phyloP scores from a whole-genome alignment of 495 filamentous ascomycete genomes.

The Lophiostoma macrostomum region DNA sequence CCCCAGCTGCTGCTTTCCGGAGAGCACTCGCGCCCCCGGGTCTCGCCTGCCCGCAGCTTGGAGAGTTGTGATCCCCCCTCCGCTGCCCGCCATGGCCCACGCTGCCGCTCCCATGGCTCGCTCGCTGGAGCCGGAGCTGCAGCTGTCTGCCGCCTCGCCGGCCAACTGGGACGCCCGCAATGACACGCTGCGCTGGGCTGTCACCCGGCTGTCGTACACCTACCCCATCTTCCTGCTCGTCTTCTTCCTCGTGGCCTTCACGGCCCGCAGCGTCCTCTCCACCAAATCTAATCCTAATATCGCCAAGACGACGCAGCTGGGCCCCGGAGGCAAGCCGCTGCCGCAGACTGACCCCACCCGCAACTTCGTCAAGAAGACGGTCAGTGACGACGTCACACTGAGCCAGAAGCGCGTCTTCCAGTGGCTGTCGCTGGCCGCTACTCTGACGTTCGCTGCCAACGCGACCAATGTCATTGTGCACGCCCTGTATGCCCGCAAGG shows the following conservation, averaged over 20 bases:
- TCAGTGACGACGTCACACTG: conserved; percentile 53
- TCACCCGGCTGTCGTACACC: conserved; percentile 45
- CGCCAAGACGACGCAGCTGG: conserved; percentile 44
- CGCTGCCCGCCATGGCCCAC: neutral
- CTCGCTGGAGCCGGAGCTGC: too few species aligned
- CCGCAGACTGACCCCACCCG: conserved; percentile 53
- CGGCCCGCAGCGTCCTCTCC: conserved; percentile 58
- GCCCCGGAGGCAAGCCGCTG: conserved; percentile 79
- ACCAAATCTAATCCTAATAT: conserved; percentile 37
- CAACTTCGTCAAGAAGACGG: conserved; percentile 46
- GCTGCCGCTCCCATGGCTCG: neutral
- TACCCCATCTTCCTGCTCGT: conserved; percentile 66
- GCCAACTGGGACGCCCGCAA: neutral
- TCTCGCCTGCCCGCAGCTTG: neutral
- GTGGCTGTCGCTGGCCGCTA: conserved; percentile 63
- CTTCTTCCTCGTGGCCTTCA: conserved; percentile 65
- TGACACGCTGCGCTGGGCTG: neutral
- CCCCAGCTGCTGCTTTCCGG: too few species aligned
- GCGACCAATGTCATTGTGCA: conserved; percentile 71
- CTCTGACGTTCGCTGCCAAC: conserved; percentile 72
- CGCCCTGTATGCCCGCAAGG: conserved; percentile 60
- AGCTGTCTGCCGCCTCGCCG: neutral
- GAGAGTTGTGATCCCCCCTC: neutral
- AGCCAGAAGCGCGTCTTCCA: conserved; percentile 66
- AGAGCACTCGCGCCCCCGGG: neutral